Evolutionary conservation across 2,329 filamentous ascomycete species (phyloP), one percentile per base, ranked within the genome.

Genomic region (Tolypocladium pustulatum): DNA sequence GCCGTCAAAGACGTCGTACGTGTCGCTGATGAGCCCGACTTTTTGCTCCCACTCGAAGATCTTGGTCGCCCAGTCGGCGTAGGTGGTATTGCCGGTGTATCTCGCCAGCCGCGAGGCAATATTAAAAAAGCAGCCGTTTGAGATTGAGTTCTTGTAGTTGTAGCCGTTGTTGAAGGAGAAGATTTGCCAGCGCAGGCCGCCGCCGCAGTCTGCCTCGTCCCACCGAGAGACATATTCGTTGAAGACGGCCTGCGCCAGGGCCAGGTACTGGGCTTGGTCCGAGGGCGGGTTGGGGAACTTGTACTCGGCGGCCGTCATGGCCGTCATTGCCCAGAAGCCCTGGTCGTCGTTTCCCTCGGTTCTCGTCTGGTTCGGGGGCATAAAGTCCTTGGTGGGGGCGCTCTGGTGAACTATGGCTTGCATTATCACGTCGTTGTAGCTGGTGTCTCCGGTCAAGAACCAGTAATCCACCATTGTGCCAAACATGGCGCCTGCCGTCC

Each of bases 151-250:
- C 67, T 88, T 87, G 75, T 87, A 87, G 71, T 82, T 77, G 73
- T 76, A 86, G 55, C 90, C 90, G 59, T 79, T 82, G 74, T 91
- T 91, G 74, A 86, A 89, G 15, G 83, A 79, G 74, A 87, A 92
- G 61, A 95, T 88, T 74, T 96, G 91, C 91, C 91, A 96, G 62
- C 88, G 84, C 63, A 96, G 73, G 12, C 91, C 91, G 55, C 91
- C 91, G 54, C 75, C 77, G 71, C 91, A 96, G 57, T 69, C 63
- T 0, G 73, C 66, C 2, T 73, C 75, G 64, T 94, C 86, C 87
- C 89, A 93, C 27, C 90, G 82, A 25, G 73, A 72, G 2, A 83
- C 84, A 67, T 91, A 90, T 56, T 87, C 85, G 74, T 93, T 91
- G 72, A 93, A 95, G 2, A 90, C 87, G 13, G 87, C 88, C 70